Base-by-base conservation (phyloP, 2,329 filamentous ascomycete genomes). In the Metarhizium robertsii region DNA sequence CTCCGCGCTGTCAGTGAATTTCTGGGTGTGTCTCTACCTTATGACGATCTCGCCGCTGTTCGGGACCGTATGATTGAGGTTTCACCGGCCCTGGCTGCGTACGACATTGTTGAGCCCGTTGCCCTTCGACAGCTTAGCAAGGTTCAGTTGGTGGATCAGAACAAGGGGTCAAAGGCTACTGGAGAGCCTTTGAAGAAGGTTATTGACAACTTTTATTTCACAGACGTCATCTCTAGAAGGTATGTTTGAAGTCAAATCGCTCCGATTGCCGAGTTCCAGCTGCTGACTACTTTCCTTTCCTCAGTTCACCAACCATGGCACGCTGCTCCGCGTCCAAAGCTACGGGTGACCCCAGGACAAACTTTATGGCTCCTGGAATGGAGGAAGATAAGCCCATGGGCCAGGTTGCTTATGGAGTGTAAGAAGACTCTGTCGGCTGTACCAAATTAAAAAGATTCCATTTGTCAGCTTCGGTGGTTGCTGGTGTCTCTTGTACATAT, bases 181-280 rank as follows among this genome's bases (percentile, higher is more conserved):
- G 85, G 84, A n/a, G 74, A 79, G 64, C 83, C 88, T 34, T 79
- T 99, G 66, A 90, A 85, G 79, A 89, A 88, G 74, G 84, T 88
- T 56, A 90, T 99, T 64, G 86, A 96, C 66, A 90, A 99, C 78
- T 99, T 99, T 73, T 99, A 92, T 78, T 96, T 97, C 75, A 99
- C 94, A 71, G 92, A 99, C 74, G 85, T 87, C 57, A 96, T 99
- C 72, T 95, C 92, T 43, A 86, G 94, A 81, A 96, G 90, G 90
- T 94, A 77, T 72, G 84, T 77, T 49, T 38, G 48, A 18, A 54
- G 36, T 38, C 52, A 54, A 57, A 40, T 48, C 60, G 57, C 55
- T 63, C 59, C 67, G 48, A 40, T n/a, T 46, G 16, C 52, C 8
- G 50, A 47, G 45, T 59, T 8, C 20, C 2, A 20, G 40, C 42